Conservation (phyloP, 1,284 basidiomycete genomes). For the Papiliotrema nemorosa region DNA sequence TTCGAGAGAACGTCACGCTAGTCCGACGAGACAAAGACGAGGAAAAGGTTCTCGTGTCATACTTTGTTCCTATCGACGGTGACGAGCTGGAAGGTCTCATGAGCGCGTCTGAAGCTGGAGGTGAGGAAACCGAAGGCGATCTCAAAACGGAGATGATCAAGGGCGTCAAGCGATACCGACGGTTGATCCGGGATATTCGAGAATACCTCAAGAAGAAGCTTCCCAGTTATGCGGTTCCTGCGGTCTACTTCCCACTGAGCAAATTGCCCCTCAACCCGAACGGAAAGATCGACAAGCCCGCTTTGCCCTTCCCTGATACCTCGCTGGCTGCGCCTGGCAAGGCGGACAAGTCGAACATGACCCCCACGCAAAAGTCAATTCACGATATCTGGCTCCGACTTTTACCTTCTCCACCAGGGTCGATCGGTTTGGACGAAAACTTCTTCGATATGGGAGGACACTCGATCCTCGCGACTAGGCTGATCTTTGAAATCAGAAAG, state of each 20-base stretch:
- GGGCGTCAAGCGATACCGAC: conserved; percentile 76
- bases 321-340: conserved; percentile 59
- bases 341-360: conserved; percentile 48
- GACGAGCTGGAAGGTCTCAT: conserved; percentile 68
- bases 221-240: conserved; percentile 87
- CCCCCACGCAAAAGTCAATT: conserved; percentile 75
- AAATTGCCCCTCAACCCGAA: conserved; percentile 99
- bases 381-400: conserved; percentile 78
- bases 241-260: conserved; percentile 88
- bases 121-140: conserved; percentile 46
- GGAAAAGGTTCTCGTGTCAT: conserved; percentile 97
- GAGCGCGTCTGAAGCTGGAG: conserved; percentile 62
- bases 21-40: conserved; percentile 98
- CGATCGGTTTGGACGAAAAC: conserved; percentile 83
- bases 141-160: conserved; percentile 57
- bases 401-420: conserved; percentile 73
- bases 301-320: conserved; percentile 97
- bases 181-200: conserved; percentile 87
- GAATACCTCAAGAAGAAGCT: conserved; percentile 97
- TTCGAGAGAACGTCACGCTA: conserved; percentile 95
- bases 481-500: conserved; percentile 96
- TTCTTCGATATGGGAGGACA: conserved; percentile 99
- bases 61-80: conserved; percentile 86
- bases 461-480: conserved; percentile 93
- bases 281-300: conserved; percentile 98